Base-by-base conservation (phyloP, 2,329 filamentous ascomycete species). In the Lecanosticta acicola region DNA sequence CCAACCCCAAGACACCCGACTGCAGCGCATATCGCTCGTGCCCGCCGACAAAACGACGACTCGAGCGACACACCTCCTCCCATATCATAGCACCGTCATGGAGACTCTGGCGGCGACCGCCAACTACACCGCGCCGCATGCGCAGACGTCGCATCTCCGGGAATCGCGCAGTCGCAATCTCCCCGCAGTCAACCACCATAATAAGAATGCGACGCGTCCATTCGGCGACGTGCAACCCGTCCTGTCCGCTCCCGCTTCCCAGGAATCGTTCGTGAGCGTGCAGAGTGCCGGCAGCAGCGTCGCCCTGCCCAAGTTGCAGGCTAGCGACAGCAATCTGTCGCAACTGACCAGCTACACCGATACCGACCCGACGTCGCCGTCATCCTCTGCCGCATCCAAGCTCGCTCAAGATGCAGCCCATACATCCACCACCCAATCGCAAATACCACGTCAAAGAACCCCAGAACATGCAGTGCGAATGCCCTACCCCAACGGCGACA, bases 281-380 rank as follows among this genome's bases (percentile, higher is more conserved):
- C 54, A 53, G 36, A 62, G 59, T 42, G 47, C 49, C 20, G 53
- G 36, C 16, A 59, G 55, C 45, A 59, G 60, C 38, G 51, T 51
- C 17, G 20, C n/a, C 14, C 18, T 38, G 13, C 44, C 49, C 5
- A 41, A 35, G 8, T 19, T 50, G 37, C 49, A 54, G 10, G 51
- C 24, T 29, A 57, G 54, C 43, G 55, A 55, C 43, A 60, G 57
- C 53, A 58, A 58, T 21, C 34, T 56, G 34, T 62, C 60, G 43
- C 59, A 62, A 46, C 43, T 59, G 43, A 63, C 61, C 19, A 49
- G 46, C 49, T 58, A 57, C 46, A 63, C 62, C 52, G 24, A 29
- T 7, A 5, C 24, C 11, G 59, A 59, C 44, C 40, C 53, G 32
- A 60, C 60, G 16, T 61, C 59, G 39, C 58, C 59, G 3, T 47